Evolutionary conservation across 2,329 filamentous ascomycete genomes (phyloP), one percentile per base, ranked within the genome.

Genomic region (Diaporthe capsici): DNA sequence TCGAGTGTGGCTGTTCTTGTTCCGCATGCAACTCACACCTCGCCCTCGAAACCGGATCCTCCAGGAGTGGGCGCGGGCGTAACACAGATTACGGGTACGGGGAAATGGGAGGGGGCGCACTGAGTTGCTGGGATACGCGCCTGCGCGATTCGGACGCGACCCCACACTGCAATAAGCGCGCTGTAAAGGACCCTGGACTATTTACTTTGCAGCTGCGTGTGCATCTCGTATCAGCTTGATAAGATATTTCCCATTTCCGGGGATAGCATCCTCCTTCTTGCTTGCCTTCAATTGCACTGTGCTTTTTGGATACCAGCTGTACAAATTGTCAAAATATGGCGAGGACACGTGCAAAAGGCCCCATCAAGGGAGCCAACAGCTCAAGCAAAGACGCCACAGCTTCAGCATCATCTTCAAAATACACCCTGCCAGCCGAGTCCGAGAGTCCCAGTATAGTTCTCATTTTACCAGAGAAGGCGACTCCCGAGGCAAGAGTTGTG

Each of bases 401-500:
- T 6, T 72, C 80, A 15, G 55, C 81, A 2, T 79, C 82, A 3
- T 80, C 82, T 4, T 85, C 87, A 13, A 85, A 83, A 79, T 86
- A 89, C 79, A 80, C 80, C 3, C 81, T 91, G 25, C 78, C 86
- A 6, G 71, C 85, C 20, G 83, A 84, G 63, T 81, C 82, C 15
- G 78, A 83, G 34, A 88, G 86, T 55, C 85, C 89, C 13, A 87
- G 88, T 4, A 88, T 87, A 72, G 82, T 94, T 65, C 92, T 94
- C 81, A 87, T 94, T 75, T 84, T 94, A 8, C 92, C 92, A 20
- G 86, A 85, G n/a, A 84, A 86, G 77, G 87, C 89, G 20, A 87
- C 85, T 0, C 75, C 85, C n/a, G 85, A 88, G 5, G 89, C 91
- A 31, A 88, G 88, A 72, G 89, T 94, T 72, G 85, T 92, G 71